Percentiles rank a stretch among this genome's conserved stretches.
These are phyloP conservation scores for Metschnikowia picachoensis DNA, from an alignment of 805 yeast species.

Conservation along the genomic window DNA sequence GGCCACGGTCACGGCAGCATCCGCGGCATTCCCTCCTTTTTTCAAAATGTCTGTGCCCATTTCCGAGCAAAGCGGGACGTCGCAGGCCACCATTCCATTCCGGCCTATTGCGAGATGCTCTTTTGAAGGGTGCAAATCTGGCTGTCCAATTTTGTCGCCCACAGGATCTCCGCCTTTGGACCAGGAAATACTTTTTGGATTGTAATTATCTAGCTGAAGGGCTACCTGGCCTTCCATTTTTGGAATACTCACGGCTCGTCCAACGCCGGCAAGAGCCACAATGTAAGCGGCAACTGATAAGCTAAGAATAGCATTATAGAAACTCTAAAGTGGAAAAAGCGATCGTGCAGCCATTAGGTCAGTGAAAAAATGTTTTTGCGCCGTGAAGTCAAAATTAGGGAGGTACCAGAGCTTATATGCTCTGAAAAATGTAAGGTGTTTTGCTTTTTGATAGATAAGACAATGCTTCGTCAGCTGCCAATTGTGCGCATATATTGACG, in stretches of 20 bases:
- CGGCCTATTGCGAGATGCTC: constrained; percentile 37
- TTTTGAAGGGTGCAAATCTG: constrained; percentile 42
- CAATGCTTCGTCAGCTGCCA: neutral
- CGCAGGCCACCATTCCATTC: constrained; percentile 65
- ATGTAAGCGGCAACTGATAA: constrained; percentile 1
- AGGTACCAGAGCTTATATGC: too few relatives aligned
- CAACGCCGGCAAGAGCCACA: neutral
- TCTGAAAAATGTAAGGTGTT: too few relatives aligned
- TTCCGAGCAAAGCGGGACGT: constrained; percentile 57
- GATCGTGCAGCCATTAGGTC: too few relatives aligned
- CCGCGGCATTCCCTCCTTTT: constrained; percentile 80
- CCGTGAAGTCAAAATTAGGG: too few relatives aligned
- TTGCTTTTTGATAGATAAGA: too few relatives aligned
- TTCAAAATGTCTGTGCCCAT: constrained; percentile 56
- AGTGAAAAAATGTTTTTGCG: too few relatives aligned
- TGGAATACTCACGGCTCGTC: constrained; percentile 6
- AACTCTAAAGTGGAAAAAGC: too few relatives aligned
- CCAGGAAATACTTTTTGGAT: neutral
- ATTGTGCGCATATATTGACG: neutral
- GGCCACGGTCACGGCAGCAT: constrained; percentile 86
- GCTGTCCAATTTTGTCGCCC: constrained; percentile 24
- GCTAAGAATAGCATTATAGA: neutral
- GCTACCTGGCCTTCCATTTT: neutral
- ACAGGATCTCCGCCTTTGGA: constrained; percentile 13
- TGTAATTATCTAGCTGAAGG: constrained; percentile 1